Conservation (phyloP, 1,284 basidiomycete genomes). For the Phlebopus sp. region DNA sequence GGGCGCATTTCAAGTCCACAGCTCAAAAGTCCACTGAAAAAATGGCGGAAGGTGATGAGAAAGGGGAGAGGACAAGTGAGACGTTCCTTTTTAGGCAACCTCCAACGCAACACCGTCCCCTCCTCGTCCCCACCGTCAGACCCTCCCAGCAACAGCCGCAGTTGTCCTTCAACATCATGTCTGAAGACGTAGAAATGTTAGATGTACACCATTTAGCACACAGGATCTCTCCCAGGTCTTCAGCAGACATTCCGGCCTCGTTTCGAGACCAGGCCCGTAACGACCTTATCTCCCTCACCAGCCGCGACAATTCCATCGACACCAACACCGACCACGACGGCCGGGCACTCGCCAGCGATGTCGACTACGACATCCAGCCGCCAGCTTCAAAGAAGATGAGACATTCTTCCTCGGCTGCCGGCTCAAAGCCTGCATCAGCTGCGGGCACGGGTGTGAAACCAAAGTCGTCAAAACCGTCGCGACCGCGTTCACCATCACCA, state of each 20-base stretch:
- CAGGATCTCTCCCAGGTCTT: slow-evolving; percentile 1
- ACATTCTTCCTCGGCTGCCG: slow-evolving; percentile 21
- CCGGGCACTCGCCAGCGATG: slow-evolving; percentile 14
- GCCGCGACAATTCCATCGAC: slow-evolving; percentile 29
- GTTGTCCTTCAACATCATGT: slow-evolving; percentile 14
- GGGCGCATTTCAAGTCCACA: slow-evolving; percentile 16
- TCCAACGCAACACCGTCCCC: slow-evolving; percentile 30
- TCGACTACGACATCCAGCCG: slow-evolving; percentile 24
- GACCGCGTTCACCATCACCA: slow-evolving; percentile 60
- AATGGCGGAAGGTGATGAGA: slow-evolving; percentile 25
- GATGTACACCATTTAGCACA: slow-evolving; percentile 10
- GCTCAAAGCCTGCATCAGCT: slow-evolving; percentile 29
- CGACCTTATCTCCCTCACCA: slow-evolving; percentile 29
- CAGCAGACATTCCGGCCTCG: slow-evolving; percentile 5
- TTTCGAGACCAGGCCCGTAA: slow-evolving; percentile 16
- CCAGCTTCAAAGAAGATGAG: slow-evolving; percentile 31
- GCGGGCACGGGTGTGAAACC: slow-evolving; percentile 31
- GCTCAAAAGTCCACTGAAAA: slow-evolving; percentile 24
- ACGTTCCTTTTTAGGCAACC: slow-evolving; percentile 37
- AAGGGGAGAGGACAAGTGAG: slow-evolving; percentile 24
- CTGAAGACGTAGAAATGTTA: slow-evolving; percentile 30
- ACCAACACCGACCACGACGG: slow-evolving; percentile 13
- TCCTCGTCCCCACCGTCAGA: slow-evolving; percentile 28
- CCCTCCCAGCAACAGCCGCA: not conserved
- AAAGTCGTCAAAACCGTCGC: slow-evolving; percentile 35